A percentile compares a stretch with the other conserved stretches of the same genome.
Evolutionary conservation across 31 red algal species (phyloP).

Genomic region (Porphyra umbilicalis): DNA sequence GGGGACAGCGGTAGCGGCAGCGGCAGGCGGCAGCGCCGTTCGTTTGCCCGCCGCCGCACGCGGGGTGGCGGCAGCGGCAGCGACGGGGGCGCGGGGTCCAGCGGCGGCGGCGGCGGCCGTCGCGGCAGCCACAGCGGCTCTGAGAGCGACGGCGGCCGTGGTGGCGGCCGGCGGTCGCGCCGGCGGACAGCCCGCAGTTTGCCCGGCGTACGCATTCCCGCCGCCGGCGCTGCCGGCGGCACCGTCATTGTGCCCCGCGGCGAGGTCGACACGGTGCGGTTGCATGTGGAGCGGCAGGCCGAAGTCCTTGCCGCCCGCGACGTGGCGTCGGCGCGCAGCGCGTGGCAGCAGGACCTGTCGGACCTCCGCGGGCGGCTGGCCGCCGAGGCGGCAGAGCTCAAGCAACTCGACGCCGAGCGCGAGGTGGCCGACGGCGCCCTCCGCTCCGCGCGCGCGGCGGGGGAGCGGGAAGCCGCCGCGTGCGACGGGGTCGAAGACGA

Average conservation of each 20-base stretch:
- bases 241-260: not conserved
- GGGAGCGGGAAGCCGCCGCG: not conserved
- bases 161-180: not conserved
- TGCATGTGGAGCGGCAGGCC: not conserved
- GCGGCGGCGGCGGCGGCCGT: not conserved
- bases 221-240: not conserved
- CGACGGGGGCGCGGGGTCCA: too few relatives aligned
- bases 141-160: not conserved
- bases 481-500: not conserved
- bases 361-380: not conserved
- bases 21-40: not conserved
- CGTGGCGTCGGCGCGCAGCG: not conserved
- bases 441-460: not conserved
- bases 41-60: not conserved
- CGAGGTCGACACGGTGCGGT: not conserved
- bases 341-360: not conserved
- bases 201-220: not conserved
- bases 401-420: not conserved
- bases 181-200: not conserved
- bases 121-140: not conserved
- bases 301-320: not conserved
- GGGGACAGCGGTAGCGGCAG: not conserved
- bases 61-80: not conserved
- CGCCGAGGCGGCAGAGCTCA: not conserved
- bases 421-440: not conserved